These are phyloP conservation scores for Coniochaeta pulveracea DNA, from an alignment of 2,329 filamentous ascomycete genomes.

Conservation along the genomic window DNA sequence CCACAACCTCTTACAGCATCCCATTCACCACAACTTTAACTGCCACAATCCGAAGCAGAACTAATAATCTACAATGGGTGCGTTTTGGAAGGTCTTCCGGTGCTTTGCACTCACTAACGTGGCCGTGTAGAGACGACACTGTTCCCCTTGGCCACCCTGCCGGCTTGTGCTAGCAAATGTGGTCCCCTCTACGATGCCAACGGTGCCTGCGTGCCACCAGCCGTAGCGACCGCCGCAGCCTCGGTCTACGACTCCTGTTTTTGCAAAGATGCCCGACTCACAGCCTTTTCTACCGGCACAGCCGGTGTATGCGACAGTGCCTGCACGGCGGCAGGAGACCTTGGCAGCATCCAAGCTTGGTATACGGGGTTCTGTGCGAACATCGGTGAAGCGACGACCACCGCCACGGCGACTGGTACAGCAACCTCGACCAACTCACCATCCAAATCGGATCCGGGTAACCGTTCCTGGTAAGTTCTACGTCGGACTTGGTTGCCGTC, in stretches of 20 bases:
- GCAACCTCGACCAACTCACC: conserved; percentile 16
- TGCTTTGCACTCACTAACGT: not conserved
- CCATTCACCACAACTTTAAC: not conserved
- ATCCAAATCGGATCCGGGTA: conserved; percentile 18
- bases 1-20: not conserved
- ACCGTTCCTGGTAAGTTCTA: conserved; percentile 34
- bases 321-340: conserved; percentile 36
- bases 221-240: conserved; percentile 32
- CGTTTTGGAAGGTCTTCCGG: not conserved
- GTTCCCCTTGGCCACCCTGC: conserved; percentile 2
- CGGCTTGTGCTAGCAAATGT: conserved; percentile 16
- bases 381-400: conserved; percentile 24
- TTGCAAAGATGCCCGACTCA: conserved; percentile 52
- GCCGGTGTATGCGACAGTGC: conserved; percentile 49
- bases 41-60: not conserved
- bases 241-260: conserved; percentile 58
- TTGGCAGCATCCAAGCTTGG: conserved; percentile 55
- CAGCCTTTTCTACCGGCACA: conserved; percentile 42
- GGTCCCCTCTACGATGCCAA: conserved; percentile 45
- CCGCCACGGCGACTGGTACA: conserved; percentile 7
- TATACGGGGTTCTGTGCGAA: conserved; percentile 53
- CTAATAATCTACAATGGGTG: not conserved
- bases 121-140: conserved; percentile 1
- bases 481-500: too few relatives aligned
- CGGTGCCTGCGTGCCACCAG: conserved; percentile 55